Base-by-base conservation (phyloP, 2,329 filamentous ascomycete species). In the Pseudomassariella vexata region DNA sequence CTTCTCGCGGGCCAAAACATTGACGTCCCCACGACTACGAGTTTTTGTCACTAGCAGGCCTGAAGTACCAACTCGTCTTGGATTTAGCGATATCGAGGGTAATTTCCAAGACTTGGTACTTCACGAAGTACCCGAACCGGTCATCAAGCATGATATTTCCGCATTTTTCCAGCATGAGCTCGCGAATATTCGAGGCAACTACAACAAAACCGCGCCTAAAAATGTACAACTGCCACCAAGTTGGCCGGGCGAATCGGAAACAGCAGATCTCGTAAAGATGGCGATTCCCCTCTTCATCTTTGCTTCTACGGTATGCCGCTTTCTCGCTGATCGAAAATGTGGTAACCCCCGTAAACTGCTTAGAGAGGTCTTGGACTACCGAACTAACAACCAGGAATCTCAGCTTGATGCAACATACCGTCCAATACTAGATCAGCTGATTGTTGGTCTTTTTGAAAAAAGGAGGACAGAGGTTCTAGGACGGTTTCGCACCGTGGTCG, bases 41-140 rank as follows among this genome's bases (percentile, higher is more conserved):
- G 30, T 60, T 3, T 60, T 66, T 23, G 15, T 66, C 0, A 65
- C 61, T 0, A 65, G 60, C 20, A 46, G 62, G 12, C 62, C 62
- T 0, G 55, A 65, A 16, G 28, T 59, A 3, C 49, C 55, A 0
- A 47, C 65, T 9, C 52, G 54, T 0, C 39, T 57, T 4, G 52
- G 55, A 0, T 64, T 67, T 20, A 30, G 29, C 0, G 9, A 42
- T 1, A 44, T 57, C 5, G 9, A 39, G 3, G 46, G 42, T 22
- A 45, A 14, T 1, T 50, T 44, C 30, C 46, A 53, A 14, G 43
- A 50, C 25, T 23, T 62, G 2, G 30, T 48, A 2, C 49, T 66
- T 5, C 56, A 65, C 11, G 41, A 60, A 5, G 47, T 64, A 14
- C 35, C 48, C 0, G n/a, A 36, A n/a, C 25, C 28, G 1, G 31